Percentiles rank a stretch among this genome's conserved stretches.
Evolutionary conservation across 202 grass and related monocot species (phyloP).

Genomic region (Digitaria exilis): DNA sequence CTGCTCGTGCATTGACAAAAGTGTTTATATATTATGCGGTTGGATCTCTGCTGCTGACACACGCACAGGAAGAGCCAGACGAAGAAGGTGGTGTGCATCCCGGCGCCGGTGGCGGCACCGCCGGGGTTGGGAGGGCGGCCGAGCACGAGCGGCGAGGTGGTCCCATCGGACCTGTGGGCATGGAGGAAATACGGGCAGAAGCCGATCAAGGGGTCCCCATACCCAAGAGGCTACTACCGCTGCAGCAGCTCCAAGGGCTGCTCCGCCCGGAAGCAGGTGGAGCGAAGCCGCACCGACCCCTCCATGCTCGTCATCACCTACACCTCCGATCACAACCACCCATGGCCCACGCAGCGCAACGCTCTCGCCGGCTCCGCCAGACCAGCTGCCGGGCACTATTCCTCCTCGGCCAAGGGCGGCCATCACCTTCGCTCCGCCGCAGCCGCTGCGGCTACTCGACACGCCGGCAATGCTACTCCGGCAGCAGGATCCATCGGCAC

Average conservation of each 20-base stretch:
- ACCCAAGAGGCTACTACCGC: slow-evolving; percentile 90
- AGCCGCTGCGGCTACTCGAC: too few relatives aligned
- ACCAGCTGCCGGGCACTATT: too few relatives aligned
- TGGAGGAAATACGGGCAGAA: slow-evolving; percentile 99
- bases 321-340: slow-evolving; percentile 96
- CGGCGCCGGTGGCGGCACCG: slow-evolving; percentile 62
- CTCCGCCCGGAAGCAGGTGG: slow-evolving; percentile 93
- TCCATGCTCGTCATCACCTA: slow-evolving; percentile 98
- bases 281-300: slow-evolving; percentile 92
- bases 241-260: slow-evolving; percentile 98
- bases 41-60: background rate
- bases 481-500: background rate
- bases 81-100: slow-evolving; percentile 98
- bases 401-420: background rate
- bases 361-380: slow-evolving; percentile 81
- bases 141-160: slow-evolving; percentile 77
- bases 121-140: slow-evolving; percentile 46
- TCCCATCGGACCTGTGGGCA: slow-evolving; percentile 97
- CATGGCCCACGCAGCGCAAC: slow-evolving; percentile 89
- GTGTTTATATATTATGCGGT: too few relatives aligned
- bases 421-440: background rate
- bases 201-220: slow-evolving; percentile 97
- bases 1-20: too few relatives aligned
- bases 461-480: too few relatives aligned
- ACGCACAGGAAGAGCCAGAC: slow-evolving; percentile 75